Base-by-base conservation (phyloP, 257 asterid genomes). In the Lycium barbarum region DNA sequence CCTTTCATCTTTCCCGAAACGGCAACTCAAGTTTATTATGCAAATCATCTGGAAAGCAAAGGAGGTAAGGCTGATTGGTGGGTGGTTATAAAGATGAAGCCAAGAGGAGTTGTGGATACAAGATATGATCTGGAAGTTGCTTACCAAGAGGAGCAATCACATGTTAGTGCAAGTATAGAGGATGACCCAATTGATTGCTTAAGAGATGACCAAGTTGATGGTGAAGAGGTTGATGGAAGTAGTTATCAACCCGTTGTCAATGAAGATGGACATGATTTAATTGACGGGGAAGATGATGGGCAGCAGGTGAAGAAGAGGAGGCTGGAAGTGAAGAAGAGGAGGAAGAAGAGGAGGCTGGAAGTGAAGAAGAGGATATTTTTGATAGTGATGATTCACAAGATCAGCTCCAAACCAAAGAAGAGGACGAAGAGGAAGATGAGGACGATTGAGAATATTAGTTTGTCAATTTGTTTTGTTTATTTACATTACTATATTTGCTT, bases 111-210 rank as follows among this genome's bases (percentile, higher is more conserved):
- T n/a, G 17, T 17, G 12, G 68, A 38, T 58, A 63, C 36, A 59
- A 54, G 68, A 80, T 45, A 80, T 22, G 33, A 47, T 11, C 5
- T 76, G 12, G 43, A 80, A 80, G 54, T 7, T 38, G 58, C 58
- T 59, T 59, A 80, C 49, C 55, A 40, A 59, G 66, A 40, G 38
- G 84, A 80, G 51, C 72, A 80, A 58, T 55, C 72, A 13, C 70
- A 20, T 36, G 5, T 7, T 36, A 68, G 12, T 68, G 51, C 20
- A 36, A 68, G 6, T 67, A 67, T 67, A 68, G 51, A 68, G 57
- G 61, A 43, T 43, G 61, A 74, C 8, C 61, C 61, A 47, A 74
- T 47, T 5, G 59, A 74, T 43, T 22, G 57, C 4, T 20, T 49
- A 73, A 2, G 20, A 22, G 36, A 43, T 73, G 36, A 73, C 5